Base-by-base conservation (phyloP, 2,329 filamentous ascomycete genomes). In the Diaporthe destruens region DNA sequence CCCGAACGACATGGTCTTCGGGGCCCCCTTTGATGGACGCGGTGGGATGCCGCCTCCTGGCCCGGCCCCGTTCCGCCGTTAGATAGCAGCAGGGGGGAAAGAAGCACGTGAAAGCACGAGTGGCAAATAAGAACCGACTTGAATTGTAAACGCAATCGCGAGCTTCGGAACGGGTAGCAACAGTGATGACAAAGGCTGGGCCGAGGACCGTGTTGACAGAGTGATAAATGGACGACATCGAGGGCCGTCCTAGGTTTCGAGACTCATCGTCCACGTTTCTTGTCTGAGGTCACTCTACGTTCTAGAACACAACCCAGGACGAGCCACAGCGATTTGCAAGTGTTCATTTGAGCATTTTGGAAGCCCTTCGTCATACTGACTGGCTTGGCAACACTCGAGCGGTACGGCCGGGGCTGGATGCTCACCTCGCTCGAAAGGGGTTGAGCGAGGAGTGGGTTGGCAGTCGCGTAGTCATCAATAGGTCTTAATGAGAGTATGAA, bases 1-100 rank as follows among this genome's bases (percentile, higher is more conserved):
- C 18, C 86, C 84, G 0, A 87, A 88, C 8, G 82, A 81, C 3
- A 82, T 87, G 74, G 81, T 81, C 1, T 89, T 87, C 73, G 85
- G 84, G 7, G 79, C 80, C 7, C 85, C 85, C 2, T 91, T 88
- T 76, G 89, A 91, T 76, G 86, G 84, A 5, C 78, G 74, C 8
- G 72, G 78, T 14, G 77, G 78, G 8, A 79, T 79, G 77, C 77
- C 77, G 67, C 87, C 87, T 36, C 84, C 86, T 20, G 85, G 85
- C 42, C 79, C 67, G 1, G 74, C 71, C 20, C 67, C 73, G 11
- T 75, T 74, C 72, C 71, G 74, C 44, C 67, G 72, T 23, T 72
- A 72, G 53, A 53, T 54, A 54, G 29, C 44, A 59, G 25, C 20
- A 61, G 39, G 14, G 39, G 14, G 6, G 18, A 14, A 16, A 42